Conservation (phyloP, 106 monocot species). For the Amphibolis antarctica region DNA sequence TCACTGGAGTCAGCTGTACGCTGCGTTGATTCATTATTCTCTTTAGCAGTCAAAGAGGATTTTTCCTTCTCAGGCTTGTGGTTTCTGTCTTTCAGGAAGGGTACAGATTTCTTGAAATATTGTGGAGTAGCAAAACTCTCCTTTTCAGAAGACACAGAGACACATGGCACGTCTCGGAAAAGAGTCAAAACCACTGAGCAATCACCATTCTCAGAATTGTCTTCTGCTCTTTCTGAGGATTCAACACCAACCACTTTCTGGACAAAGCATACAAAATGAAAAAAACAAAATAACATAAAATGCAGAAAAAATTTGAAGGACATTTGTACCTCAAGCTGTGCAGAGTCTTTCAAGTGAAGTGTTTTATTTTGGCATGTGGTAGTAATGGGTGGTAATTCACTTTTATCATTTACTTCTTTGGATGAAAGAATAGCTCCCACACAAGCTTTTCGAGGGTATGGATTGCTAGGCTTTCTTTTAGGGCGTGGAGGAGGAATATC, state of each 20-base stretch:
- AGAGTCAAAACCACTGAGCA: constrained; percentile 45
- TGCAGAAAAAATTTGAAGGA: not conserved
- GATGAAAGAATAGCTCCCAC: constrained; percentile 12
- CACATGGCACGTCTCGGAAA: constrained; percentile 44
- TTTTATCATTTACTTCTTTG: constrained; percentile 23
- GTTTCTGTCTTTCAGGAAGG: constrained; percentile 11
- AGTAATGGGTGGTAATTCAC: constrained; percentile 22
- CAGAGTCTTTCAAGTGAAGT: constrained; percentile 14
- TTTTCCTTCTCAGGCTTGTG: constrained; percentile 12
- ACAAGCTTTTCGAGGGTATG: constrained; percentile 73
- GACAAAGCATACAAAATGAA: constrained; percentile 6
- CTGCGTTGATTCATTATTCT: constrained; percentile 10
- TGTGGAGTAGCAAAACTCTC: constrained; percentile 13
- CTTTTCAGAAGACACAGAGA: constrained; percentile 33
- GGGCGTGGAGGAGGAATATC: constrained; percentile 95
- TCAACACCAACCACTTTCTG: constrained; percentile 20
- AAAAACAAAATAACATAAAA: constrained; percentile 1
- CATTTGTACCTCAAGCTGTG: constrained; percentile 25
- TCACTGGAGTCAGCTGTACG: constrained; percentile 5
- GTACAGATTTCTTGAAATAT: constrained; percentile 17
- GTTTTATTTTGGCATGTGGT: constrained; percentile 16
- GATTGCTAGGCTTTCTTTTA: constrained; percentile 76
- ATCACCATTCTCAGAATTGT: constrained; percentile 35
- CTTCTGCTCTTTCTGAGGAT: constrained; percentile 21
- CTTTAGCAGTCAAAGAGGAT: constrained; percentile 10